A percentile compares a stretch with the other conserved stretches of the same genome.
Conservation (phyloP, 257 asterid species). For the Henckelia pumila region DNA sequence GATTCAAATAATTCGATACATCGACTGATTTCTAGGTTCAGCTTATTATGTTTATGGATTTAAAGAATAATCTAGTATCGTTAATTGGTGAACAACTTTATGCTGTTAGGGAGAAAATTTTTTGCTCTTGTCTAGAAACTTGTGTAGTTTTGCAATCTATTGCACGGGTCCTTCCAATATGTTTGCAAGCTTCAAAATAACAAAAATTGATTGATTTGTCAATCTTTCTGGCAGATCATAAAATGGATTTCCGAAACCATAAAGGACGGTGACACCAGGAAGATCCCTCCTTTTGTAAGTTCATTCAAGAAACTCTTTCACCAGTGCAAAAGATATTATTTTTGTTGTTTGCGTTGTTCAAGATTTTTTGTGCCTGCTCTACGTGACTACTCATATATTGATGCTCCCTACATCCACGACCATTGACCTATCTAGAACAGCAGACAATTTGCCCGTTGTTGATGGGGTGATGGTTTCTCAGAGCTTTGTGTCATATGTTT, state of each 20-base stretch:
- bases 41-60: background rate
- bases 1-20: conserved; percentile 3
- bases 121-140: background rate
- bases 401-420: background rate
- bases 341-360: background rate
- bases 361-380: background rate
- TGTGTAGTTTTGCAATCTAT: background rate
- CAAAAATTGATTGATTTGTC: conserved; percentile 11
- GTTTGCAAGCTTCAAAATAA: conserved; percentile 10
- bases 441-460: background rate
- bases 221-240: conserved; percentile 55
- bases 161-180: background rate
- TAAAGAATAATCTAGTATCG: background rate
- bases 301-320: conserved; percentile 2
- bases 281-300: conserved; percentile 90
- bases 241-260: conserved; percentile 79
- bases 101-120: background rate
- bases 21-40: background rate
- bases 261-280: conserved; percentile 85
- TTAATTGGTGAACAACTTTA: background rate
- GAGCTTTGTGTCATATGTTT: background rate
- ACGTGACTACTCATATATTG: background rate
- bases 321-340: background rate
- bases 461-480: background rate
- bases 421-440: background rate